Evolutionary conservation across 1,139 yeast species (phyloP).

Genomic region (Tardiomyces blankii): DNA sequence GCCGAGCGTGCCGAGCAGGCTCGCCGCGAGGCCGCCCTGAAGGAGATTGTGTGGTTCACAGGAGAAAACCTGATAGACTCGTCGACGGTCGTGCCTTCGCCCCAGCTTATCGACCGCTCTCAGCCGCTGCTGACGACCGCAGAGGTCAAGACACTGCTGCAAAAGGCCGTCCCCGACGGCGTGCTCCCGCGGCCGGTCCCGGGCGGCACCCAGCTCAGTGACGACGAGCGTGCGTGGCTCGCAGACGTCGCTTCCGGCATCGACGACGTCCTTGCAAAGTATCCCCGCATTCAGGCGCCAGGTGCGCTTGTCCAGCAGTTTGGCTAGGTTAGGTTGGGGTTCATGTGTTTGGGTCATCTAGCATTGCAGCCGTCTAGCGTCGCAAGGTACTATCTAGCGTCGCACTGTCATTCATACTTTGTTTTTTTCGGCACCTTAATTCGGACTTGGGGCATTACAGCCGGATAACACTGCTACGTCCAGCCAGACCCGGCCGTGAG

Average conservation of each 20-base stretch:
- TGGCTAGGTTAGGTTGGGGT: too few relatives aligned
- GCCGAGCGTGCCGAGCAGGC: neutral
- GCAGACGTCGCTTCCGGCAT: neutral
- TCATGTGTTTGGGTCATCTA: too few relatives aligned
- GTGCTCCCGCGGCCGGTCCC: neutral
- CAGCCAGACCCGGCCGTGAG: too few relatives aligned
- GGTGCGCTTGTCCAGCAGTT: neutral
- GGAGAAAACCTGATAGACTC: neutral
- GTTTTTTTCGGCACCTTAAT: too few relatives aligned
- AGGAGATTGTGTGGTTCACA: neutral
- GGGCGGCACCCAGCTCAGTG: neutral
- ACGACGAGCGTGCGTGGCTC: neutral
- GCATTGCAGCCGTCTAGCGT: too few relatives aligned
- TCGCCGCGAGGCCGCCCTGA: neutral
- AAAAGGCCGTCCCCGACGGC: neutral
- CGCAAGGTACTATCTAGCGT: too few relatives aligned
- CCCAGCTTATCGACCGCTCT: neutral
- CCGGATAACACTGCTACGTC: too few relatives aligned
- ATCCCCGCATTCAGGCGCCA: neutral
- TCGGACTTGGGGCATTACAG: too few relatives aligned
- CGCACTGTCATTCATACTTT: too few relatives aligned
- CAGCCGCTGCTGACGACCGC: neutral
- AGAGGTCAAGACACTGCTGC: neutral
- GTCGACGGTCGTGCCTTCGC: neutral
- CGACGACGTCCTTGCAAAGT: neutral